Base-by-base conservation (phyloP, 108 stramenopile species). In the Stephanodiscus minutulus region DNA sequence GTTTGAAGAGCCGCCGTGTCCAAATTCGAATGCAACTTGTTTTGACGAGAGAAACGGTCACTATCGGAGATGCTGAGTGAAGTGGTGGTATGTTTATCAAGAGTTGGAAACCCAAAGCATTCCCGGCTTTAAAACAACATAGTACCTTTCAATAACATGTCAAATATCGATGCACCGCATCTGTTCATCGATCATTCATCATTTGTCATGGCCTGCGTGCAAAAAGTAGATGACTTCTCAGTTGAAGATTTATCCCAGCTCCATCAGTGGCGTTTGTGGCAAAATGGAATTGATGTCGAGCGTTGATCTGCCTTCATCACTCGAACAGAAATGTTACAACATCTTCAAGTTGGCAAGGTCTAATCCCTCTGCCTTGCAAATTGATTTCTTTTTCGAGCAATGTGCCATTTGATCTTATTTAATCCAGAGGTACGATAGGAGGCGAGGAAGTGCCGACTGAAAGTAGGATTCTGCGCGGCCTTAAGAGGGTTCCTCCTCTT, bases 101-200 rank as follows among this genome's bases (percentile, higher is more conserved):
- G 5, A 39, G 39, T 39, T 39, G 1, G 39, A 39, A 39, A 39
- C 39, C 39, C 39, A 39, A n/a, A n/a, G n/a, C n/a, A n/a, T n/a
- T n/a, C n/a, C n/a, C n/a, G n/a, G n/a, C n/a, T n/a, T n/a, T n/a
- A n/a, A n/a, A n/a, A n/a, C n/a, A n/a, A n/a, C n/a, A n/a, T n/a
- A n/a, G n/a, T n/a, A n/a, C n/a, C n/a, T n/a, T n/a, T n/a, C n/a
- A n/a, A n/a, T n/a, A n/a, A n/a, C n/a, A n/a, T n/a, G n/a, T n/a
- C 71, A 18, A 55, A 72, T 60, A 52, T 72, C 5, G 49, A 72
- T 39, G 55, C 61, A 41, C 50, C 60, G 22, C 33, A 28, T 18
- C 52, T 72, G 29, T 66, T 59, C 46, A 11, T 33, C 48, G 53
- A 69, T 6, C 8, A 69, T 9, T 61, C 70, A 41, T 29, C 47